Conservation (phyloP, 768 basidiomycete species). For the Tylopilus rubrobrunneus region DNA sequence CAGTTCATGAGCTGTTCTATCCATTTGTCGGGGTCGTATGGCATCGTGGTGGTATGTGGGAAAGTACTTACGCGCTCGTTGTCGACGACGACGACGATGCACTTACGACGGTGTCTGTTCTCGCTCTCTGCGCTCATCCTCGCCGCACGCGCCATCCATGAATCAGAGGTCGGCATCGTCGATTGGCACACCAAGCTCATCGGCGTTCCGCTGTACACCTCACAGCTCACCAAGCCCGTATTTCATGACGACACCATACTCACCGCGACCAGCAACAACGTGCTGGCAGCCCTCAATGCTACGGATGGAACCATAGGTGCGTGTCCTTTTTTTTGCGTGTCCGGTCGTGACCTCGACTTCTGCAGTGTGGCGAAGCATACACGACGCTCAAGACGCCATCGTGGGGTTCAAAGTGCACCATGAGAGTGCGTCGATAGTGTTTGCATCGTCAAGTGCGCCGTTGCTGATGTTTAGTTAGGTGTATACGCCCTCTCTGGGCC, state of each 20-base stretch:
- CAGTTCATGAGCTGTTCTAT: constrained; percentile 85
- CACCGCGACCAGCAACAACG: constrained; percentile 68
- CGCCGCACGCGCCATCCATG: constrained; percentile 50
- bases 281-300: constrained; percentile 69
- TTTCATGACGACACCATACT: constrained; percentile 61
- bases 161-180: constrained; percentile 73
- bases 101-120: constrained; percentile 16
- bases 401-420: constrained; percentile 56
- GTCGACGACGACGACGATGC: constrained; percentile 8
- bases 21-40: constrained; percentile 69
- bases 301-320: constrained; percentile 68
- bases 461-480: constrained; percentile 36
- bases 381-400: constrained; percentile 66
- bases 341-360: neutral
- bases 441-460: neutral
- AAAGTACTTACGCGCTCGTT: neutral
- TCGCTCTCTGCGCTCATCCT: constrained; percentile 17
- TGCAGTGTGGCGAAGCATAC: constrained; percentile 78
- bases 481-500: constrained; percentile 74
- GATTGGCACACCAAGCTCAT: constrained; percentile 85
- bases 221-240: constrained; percentile 51
- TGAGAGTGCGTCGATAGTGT: constrained; percentile 43
- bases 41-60: constrained; percentile 22
- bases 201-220: constrained; percentile 62
- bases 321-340: constrained; percentile 4